Percentiles rank a stretch among this genome's conserved stretches.
Conservation (phyloP, 768 basidiomycete genomes). For the Trametes coccinea region DNA sequence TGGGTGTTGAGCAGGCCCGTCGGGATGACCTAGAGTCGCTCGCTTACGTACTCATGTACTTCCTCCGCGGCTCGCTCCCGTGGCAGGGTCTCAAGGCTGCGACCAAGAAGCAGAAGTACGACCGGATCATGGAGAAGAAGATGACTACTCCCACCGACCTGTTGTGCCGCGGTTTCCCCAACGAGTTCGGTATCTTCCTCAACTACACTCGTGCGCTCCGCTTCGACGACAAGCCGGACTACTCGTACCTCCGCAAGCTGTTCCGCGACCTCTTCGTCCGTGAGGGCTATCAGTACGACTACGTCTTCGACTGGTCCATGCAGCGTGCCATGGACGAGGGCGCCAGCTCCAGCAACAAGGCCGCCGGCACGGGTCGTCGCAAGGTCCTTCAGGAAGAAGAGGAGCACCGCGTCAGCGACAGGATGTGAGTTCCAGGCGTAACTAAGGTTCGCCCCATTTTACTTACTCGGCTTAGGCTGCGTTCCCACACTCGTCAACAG, state of each 20-base stretch:
- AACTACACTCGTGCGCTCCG: conserved; percentile 99
- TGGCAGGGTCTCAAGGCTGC: conserved; percentile 99
- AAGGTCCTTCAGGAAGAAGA: conserved; percentile 87
- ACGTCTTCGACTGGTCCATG: conserved; percentile 98
- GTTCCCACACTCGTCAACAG: conserved; percentile 82
- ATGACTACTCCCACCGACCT: conserved; percentile 98
- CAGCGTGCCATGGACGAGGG: conserved; percentile 76
- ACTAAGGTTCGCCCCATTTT: conserved; percentile 24
- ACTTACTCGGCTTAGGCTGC: conserved; percentile 55
- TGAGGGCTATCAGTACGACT: conserved; percentile 98
- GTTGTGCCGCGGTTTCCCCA: conserved; percentile 98
- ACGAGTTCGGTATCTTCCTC: conserved; percentile 98
- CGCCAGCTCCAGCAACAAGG: conserved; percentile 59
- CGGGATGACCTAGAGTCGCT: conserved; percentile 98
- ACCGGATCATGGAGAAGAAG: conserved; percentile 99
- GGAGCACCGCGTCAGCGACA: conserved; percentile 77
- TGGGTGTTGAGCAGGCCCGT: conserved; percentile 97
- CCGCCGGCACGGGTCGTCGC: conserved; percentile 60
- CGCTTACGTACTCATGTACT: conserved; percentile 99
- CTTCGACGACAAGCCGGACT: conserved; percentile 99
- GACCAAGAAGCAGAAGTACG: conserved; percentile 99
- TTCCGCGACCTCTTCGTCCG: conserved; percentile 98
- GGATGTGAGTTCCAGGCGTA: conserved; percentile 62
- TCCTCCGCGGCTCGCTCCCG: conserved; percentile 95
- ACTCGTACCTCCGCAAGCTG: conserved; percentile 98